These are phyloP conservation scores for Penicillium taxi DNA, from an alignment of 495 filamentous ascomycete genomes.

Conservation along the genomic window DNA sequence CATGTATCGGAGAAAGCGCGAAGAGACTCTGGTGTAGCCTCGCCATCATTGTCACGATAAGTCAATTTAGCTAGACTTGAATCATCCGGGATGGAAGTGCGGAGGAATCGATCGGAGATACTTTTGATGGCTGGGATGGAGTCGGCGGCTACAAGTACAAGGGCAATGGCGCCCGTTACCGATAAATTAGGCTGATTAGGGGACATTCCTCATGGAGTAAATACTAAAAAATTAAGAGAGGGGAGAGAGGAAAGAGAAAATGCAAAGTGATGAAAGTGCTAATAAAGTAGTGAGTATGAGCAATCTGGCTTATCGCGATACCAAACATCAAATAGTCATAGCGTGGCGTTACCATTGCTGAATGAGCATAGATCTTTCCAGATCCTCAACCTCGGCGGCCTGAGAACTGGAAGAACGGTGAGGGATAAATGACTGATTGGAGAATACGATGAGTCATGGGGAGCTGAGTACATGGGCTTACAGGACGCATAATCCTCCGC, in stretches of 20 bases:
- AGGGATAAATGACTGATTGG: constrained; percentile 3
- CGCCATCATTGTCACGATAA: constrained; percentile 28
- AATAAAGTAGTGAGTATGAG: background rate
- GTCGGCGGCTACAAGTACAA: constrained; percentile 16
- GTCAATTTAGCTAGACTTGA: constrained; percentile 12
- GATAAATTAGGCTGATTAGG: constrained; percentile 11
- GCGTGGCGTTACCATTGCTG: background rate
- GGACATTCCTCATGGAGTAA: constrained; percentile 19
- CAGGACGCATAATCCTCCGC: background rate
- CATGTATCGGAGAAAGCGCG: constrained; percentile 24
- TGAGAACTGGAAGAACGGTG: constrained; percentile 7
- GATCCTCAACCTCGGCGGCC: background rate
- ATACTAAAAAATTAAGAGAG: background rate
- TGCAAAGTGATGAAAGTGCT: background rate
- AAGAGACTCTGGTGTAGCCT: constrained; percentile 24
- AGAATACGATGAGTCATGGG: constrained; percentile 5
- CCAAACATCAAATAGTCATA: constrained; percentile 2
- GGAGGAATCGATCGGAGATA: constrained; percentile 15
- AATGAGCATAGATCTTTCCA: background rate
- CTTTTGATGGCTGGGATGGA: constrained; percentile 20
- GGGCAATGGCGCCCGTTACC: constrained; percentile 18
- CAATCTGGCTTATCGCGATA: constrained; percentile 7
- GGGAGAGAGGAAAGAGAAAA: background rate
- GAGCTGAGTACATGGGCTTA: constrained; percentile 1
- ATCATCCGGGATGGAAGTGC: constrained; percentile 16